These are phyloP conservation scores for Trametes sp. DNA, from an alignment of 1,284 basidiomycete genomes.

Conservation along the genomic window DNA sequence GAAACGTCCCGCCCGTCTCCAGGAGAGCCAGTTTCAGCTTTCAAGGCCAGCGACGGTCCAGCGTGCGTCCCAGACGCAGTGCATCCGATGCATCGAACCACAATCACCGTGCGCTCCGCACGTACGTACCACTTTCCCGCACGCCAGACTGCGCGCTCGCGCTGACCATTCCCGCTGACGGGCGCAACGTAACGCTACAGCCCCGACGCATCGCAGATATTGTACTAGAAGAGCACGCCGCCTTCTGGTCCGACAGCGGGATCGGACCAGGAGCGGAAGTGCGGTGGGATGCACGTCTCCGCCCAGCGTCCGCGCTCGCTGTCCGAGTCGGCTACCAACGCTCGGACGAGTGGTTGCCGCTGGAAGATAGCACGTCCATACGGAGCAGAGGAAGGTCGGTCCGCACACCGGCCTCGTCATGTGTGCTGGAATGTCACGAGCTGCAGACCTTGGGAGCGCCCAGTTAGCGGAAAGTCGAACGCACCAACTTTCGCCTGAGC, in stretches of 20 bases:
- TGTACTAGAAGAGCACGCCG: background rate
- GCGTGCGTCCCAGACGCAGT: background rate
- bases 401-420: conserved; percentile 17
- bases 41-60: conserved; percentile 16
- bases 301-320: conserved; percentile 1
- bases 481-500: background rate
- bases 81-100: conserved; percentile 1
- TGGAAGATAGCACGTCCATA: background rate
- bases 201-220: background rate
- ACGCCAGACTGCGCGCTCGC: conserved; percentile 3
- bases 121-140: conserved; percentile 4
- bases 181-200: background rate
- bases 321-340: background rate
- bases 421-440: conserved; percentile 11
- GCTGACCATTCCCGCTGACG: background rate
- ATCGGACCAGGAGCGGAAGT: conserved; percentile 19
- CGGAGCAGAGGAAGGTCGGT: conserved; percentile 8
- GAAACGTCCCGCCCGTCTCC: conserved; percentile 3
- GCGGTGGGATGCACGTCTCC: conserved; percentile 12
- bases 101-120: conserved; percentile 8
- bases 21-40: conserved; percentile 13
- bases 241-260: conserved; percentile 2
- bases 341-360: background rate
- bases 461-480: background rate
- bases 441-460: background rate